phyloP scores from a whole-genome alignment of 129 eudicot species.

The Centella asiatica region DNA sequence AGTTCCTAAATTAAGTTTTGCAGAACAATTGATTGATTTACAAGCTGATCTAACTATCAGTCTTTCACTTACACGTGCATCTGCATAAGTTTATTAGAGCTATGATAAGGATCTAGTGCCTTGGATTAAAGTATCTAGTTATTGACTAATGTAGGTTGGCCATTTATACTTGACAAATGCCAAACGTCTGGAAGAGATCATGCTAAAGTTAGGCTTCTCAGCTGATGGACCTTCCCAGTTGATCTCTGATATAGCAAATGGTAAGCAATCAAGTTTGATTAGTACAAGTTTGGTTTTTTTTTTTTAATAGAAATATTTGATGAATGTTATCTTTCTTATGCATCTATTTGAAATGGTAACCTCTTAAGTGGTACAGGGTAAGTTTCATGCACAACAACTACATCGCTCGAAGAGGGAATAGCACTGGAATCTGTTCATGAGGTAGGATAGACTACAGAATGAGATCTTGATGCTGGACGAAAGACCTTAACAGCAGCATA shows the following conservation, averaged over 20 bases:
- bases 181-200: conserved; percentile 69
- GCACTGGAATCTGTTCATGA: not conserved
- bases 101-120: not conserved
- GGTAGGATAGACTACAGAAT: not conserved
- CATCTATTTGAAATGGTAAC: not conserved
- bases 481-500: too few species aligned
- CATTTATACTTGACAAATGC: conserved; percentile 76
- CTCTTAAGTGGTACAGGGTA: not conserved
- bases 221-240: conserved; percentile 38
- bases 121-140: not conserved
- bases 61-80: not conserved
- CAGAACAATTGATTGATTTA: too few species aligned
- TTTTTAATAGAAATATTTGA: not conserved
- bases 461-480: too few species aligned
- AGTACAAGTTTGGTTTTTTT: too few species aligned
- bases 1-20: too few species aligned
- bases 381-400: not conserved
- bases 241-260: conserved; percentile 26
- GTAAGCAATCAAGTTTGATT: conserved; percentile 19
- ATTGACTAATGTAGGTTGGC: conserved; percentile 51
- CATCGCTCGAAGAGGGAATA: not conserved
- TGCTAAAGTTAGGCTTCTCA: conserved; percentile 77
- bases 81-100: not conserved
- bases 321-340: not conserved
- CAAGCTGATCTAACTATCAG: not conserved